A percentile compares a stretch with the other conserved stretches of the same genome.
Evolutionary conservation across 805 yeast species (phyloP).

Genomic region (Spathaspora arborariae): DNA sequence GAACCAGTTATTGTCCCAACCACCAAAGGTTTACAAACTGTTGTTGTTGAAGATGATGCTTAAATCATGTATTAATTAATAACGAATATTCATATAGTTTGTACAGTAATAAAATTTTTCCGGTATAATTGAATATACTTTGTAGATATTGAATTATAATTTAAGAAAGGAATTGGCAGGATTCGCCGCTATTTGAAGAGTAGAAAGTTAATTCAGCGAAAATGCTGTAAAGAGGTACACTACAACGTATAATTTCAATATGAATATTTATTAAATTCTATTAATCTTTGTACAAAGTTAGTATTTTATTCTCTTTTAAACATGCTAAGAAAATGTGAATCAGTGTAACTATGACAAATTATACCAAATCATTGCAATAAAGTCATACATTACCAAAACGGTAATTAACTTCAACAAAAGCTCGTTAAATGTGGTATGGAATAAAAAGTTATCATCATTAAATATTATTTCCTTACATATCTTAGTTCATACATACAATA

Average conservation of each 20-base stretch:
- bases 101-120: slow-evolving; percentile 7
- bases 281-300: background rate
- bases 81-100: slow-evolving; percentile 1
- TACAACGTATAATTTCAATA: too few relatives aligned
- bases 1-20: slow-evolving; percentile 95
- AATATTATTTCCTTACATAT: background rate
- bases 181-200: too few relatives aligned
- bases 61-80: slow-evolving; percentile 17
- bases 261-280: background rate
- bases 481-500: background rate
- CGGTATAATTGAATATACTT: background rate
- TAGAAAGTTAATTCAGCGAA: too few relatives aligned
- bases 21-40: slow-evolving; percentile 97
- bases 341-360: slow-evolving; percentile 88
- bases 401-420: slow-evolving; percentile 30
- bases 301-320: background rate
- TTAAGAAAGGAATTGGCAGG: too few relatives aligned
- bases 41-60: slow-evolving; percentile 80
- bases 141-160: too few relatives aligned
- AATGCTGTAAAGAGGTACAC: too few relatives aligned
- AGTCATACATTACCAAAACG: slow-evolving; percentile 51
- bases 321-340: slow-evolving; percentile 14
- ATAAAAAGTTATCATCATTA: slow-evolving; percentile 35
- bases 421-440: slow-evolving; percentile 36
- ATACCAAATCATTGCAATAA: slow-evolving; percentile 60